phyloP scores from a whole-genome alignment of 176 grass and related monocot genomes.

The Puya raimondii region DNA sequence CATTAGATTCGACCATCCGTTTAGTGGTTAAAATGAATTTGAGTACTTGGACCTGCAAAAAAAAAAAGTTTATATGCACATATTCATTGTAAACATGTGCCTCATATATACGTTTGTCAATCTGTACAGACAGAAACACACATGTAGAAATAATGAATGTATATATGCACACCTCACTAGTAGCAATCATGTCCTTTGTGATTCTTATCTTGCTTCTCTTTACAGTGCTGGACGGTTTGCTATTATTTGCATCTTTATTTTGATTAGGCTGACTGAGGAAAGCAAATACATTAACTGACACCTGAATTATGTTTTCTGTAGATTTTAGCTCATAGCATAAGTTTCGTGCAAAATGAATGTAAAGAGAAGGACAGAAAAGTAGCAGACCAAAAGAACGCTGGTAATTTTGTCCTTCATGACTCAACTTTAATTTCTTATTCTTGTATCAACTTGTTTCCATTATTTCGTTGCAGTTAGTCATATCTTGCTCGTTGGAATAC shows the following conservation, averaged over 20 bases:
- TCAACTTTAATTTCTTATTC: not conserved
- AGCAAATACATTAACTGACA: not conserved
- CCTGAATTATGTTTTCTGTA: slow-evolving; percentile 12
- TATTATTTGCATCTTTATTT: not conserved
- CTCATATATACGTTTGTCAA: no score
- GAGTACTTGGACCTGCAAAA: no score
- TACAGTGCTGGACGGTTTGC: not conserved
- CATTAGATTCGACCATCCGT: no score
- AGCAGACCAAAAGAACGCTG: not conserved
- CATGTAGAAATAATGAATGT: no score
- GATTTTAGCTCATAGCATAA: slow-evolving; percentile 42
- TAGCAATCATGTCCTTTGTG: not conserved
- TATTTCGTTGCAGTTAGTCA: no score
- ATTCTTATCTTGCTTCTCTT: not conserved
- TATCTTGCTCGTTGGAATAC: no score
- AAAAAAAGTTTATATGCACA: no score
- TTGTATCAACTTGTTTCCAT: not conserved
- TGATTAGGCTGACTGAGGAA: not conserved
- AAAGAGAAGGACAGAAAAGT: not conserved
- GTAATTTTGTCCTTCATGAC: not conserved
- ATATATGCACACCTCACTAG: no score
- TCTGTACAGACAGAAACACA: no score
- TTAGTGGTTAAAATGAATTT: no score
- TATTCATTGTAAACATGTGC: no score
- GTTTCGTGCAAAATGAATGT: slow-evolving; percentile 42